Percentiles rank a stretch among this genome's conserved stretches.
Evolutionary conservation across 2,329 filamentous ascomycete genomes (phyloP).

Genomic region (Magnaporthiopsis rhizophila): DNA sequence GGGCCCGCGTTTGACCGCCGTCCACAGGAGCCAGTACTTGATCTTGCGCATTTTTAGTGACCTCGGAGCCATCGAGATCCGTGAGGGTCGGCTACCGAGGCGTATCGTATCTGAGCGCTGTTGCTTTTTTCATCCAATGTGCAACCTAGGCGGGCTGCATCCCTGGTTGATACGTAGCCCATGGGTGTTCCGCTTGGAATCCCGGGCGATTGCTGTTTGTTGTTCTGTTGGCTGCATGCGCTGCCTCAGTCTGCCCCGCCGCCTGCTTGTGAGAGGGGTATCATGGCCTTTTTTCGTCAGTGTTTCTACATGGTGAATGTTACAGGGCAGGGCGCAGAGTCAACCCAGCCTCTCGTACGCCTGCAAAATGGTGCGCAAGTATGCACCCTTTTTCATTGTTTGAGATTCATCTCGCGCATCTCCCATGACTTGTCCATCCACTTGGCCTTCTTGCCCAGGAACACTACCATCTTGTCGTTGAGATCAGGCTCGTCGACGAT

Average conservation of each 20-base stretch:
- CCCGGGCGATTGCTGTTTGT: background rate
- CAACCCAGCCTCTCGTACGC: background rate
- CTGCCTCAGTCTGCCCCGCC: background rate
- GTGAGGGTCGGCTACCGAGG: slow-evolving; percentile 38
- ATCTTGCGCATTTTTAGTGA: slow-evolving; percentile 56
- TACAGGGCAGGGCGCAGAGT: slow-evolving; percentile 11
- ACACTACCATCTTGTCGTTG: slow-evolving; percentile 54
- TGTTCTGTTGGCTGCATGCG: background rate
- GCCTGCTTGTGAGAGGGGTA: slow-evolving; percentile 26
- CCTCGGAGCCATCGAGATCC: slow-evolving; percentile 43
- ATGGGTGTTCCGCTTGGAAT: too few relatives aligned
- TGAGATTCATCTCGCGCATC: slow-evolving; percentile 65
- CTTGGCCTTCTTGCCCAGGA: slow-evolving; percentile 76
- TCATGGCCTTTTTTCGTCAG: slow-evolving; percentile 20
- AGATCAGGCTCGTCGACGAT: slow-evolving; percentile 60
- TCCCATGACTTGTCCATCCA: slow-evolving; percentile 72
- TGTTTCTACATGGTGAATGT: slow-evolving; percentile 22
- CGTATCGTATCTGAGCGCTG: slow-evolving; percentile 59
- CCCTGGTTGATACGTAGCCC: background rate
- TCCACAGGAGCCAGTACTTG: slow-evolving; percentile 20
- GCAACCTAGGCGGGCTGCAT: background rate
- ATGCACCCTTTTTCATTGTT: slow-evolving; percentile 14
- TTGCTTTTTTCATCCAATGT: background rate
- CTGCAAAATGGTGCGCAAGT: background rate
- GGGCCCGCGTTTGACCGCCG: slow-evolving; percentile 11